Percentiles rank a stretch among this genome's conserved stretches.
phyloP scores from a whole-genome alignment of 2,329 filamentous ascomycete species.

The Venturia carpophila region DNA sequence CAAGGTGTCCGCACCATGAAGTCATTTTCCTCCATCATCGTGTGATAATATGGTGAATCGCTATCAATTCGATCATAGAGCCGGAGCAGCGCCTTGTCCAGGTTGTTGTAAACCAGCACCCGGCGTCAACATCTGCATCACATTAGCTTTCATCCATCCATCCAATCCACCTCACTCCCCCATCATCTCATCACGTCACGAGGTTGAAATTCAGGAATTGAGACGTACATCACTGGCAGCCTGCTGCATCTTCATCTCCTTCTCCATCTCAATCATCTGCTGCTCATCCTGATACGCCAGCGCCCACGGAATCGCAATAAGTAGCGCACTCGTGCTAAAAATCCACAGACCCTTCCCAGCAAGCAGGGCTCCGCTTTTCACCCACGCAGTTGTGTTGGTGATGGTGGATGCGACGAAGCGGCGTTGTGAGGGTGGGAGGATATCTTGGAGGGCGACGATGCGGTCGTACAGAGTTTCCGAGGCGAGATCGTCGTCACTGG shows the following conservation, averaged over 20 bases:
- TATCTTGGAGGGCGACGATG: slow-evolving; percentile 38
- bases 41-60: neutral
- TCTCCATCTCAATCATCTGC: slow-evolving; percentile 94
- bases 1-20: too few species aligned
- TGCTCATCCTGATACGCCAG: slow-evolving; percentile 93
- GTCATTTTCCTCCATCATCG: neutral
- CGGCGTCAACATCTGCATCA: slow-evolving; percentile 11
- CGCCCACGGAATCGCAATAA: slow-evolving; percentile 88
- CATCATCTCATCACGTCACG: neutral
- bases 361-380: slow-evolving; percentile 57
- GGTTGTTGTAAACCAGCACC: slow-evolving; percentile 12
- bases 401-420: slow-evolving; percentile 34
- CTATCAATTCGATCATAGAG: neutral
- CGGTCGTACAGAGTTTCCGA: slow-evolving; percentile 38
- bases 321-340: slow-evolving; percentile 76
- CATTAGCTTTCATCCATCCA: neutral
- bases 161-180: neutral
- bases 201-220: neutral
- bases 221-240: slow-evolving; percentile 67
- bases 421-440: slow-evolving; percentile 39
- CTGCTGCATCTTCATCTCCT: slow-evolving; percentile 94
- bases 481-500: slow-evolving; percentile 36
- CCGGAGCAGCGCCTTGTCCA: slow-evolving; percentile 4
- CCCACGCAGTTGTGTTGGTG: slow-evolving; percentile 47
- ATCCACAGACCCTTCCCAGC: slow-evolving; percentile 87